These are phyloP conservation scores for Diaporthe sp. DNA, from an alignment of 2,329 filamentous ascomycete genomes.

Conservation along the genomic window DNA sequence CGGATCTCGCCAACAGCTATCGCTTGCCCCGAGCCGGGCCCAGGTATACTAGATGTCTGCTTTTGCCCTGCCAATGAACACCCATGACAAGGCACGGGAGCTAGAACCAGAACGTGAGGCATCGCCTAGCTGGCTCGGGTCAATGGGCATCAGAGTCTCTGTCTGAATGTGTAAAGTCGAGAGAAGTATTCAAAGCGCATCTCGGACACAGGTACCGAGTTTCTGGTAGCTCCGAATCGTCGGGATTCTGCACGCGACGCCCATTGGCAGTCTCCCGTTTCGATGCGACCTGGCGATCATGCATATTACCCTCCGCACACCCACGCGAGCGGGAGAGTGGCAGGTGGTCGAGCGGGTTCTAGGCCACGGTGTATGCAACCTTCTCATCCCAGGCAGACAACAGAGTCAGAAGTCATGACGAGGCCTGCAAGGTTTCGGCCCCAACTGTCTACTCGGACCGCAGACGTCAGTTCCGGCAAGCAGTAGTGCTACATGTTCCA, in stretches of 20 bases:
- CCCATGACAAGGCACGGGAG: background rate
- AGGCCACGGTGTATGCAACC: slow-evolving; percentile 3
- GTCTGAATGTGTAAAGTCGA: background rate
- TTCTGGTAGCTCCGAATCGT: background rate
- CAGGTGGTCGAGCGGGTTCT: background rate
- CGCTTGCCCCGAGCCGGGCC: slow-evolving; percentile 13
- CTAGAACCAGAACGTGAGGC: background rate
- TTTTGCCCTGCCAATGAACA: slow-evolving; percentile 19
- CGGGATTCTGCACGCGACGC: background rate
- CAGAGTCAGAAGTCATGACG: background rate
- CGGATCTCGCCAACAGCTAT: slow-evolving; percentile 6
- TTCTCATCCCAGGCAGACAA: background rate
- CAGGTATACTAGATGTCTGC: background rate
- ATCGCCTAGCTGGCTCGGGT: background rate
- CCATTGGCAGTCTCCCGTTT: slow-evolving; percentile 6
- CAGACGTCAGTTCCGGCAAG: background rate
- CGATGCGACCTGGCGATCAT: slow-evolving; percentile 6
- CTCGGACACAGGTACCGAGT: background rate
- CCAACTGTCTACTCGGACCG: background rate
- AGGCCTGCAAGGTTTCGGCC: background rate
- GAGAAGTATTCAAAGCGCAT: background rate
- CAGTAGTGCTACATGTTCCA: background rate
- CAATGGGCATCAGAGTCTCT: background rate
- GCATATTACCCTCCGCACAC: slow-evolving; percentile 4
- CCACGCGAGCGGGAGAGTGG: background rate